Conservation (phyloP, 768 basidiomycete genomes). For the Lactifluus hygrophoroides region DNA sequence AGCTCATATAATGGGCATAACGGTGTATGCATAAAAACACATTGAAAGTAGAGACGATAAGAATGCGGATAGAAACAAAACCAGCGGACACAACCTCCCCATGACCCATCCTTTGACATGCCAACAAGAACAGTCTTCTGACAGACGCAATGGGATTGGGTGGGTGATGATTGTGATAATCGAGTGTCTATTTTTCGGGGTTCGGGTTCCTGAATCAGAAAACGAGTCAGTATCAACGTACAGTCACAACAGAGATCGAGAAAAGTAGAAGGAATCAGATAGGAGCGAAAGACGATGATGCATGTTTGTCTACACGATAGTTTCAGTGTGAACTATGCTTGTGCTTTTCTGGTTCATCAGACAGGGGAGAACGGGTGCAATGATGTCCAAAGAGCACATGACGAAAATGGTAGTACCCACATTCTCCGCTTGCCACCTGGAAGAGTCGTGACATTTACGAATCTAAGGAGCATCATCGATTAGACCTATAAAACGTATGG, state of each 20-base stretch:
- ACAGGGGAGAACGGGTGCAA: constrained; percentile 24
- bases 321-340: constrained; percentile 99
- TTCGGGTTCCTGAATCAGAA: constrained; percentile 29
- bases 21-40: constrained; percentile 10
- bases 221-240: constrained; percentile 2
- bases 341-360: constrained; percentile 47
- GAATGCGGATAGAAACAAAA: constrained; percentile 12
- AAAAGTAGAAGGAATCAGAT: constrained; percentile 57
- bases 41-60: neutral
- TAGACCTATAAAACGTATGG: neutral
- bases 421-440: constrained; percentile 93
- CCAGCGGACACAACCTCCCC: neutral
- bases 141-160: neutral
- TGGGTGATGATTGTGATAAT: neutral
- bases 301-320: constrained; percentile 69
- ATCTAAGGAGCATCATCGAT: constrained; percentile 35
- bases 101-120: neutral
- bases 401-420: constrained; percentile 51
- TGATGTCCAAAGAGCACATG: constrained; percentile 2
- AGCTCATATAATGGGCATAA: constrained; percentile 12
- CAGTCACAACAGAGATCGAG: neutral
- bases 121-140: neutral
- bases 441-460: constrained; percentile 88
- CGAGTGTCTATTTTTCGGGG: constrained; percentile 30
- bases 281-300: constrained; percentile 99